Evolutionary conservation across 495 filamentous ascomycete genomes (phyloP).

Genomic region (Trichoderma erinaceum): DNA sequence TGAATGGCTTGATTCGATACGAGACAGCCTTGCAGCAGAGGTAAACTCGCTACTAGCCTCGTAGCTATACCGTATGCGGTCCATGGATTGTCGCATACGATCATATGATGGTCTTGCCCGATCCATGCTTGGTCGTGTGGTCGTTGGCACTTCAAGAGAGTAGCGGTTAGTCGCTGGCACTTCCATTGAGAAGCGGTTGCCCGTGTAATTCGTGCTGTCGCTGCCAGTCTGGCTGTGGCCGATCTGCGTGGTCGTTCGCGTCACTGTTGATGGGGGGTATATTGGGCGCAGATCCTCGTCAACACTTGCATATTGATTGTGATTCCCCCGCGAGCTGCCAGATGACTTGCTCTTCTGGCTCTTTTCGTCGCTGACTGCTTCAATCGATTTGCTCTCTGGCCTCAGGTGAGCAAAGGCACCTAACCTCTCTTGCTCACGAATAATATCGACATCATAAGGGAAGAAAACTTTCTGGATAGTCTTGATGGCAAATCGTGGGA

Average conservation of each 20-base stretch:
- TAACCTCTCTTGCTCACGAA: constrained; percentile 80
- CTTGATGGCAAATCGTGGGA: constrained; percentile 83
- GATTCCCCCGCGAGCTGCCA: constrained; percentile 54
- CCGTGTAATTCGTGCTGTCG: constrained; percentile 88
- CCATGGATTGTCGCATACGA: constrained; percentile 67
- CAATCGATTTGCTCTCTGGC: constrained; percentile 19
- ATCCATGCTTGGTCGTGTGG: constrained; percentile 52
- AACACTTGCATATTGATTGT: constrained; percentile 51
- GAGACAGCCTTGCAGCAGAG: constrained; percentile 71
- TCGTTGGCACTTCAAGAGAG: constrained; percentile 34
- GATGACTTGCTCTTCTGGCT: constrained; percentile 36
- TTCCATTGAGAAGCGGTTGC: constrained; percentile 50
- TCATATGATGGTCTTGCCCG: constrained; percentile 72
- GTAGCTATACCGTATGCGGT: constrained; percentile 69
- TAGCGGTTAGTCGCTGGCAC: constrained; percentile 41
- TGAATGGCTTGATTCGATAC: constrained; percentile 63
- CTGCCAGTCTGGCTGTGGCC: constrained; percentile 83
- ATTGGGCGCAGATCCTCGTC: constrained; percentile 84
- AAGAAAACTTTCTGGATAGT: constrained; percentile 85
- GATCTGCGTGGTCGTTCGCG: constrained; percentile 73
- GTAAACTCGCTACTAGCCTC: constrained; percentile 88
- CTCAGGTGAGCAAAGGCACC: constrained; percentile 71
- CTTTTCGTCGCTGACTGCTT: constrained; percentile 22
- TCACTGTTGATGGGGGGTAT: constrained; percentile 74
- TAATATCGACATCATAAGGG: constrained; percentile 89